Base-by-base conservation (phyloP, 805 yeast genomes). In the Wickerhamomyces bisporus region DNA sequence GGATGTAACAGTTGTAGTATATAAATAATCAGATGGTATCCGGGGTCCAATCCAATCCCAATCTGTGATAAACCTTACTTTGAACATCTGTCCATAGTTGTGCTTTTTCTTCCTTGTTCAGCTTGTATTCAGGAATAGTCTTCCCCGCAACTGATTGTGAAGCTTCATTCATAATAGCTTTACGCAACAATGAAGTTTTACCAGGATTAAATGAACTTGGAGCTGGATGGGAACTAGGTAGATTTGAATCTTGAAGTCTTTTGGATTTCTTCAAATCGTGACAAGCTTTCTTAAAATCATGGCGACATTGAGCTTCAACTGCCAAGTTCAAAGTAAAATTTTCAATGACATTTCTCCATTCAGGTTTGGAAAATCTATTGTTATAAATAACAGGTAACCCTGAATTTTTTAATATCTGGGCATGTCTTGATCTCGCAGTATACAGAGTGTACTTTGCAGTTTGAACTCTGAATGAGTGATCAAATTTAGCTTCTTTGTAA, bases 311-410 rank as follows among this genome's bases (percentile, higher is more conserved):
- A 13, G 80, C 77, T 48, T 81, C 87, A 34, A 81, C 81, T 4
- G 77, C 85, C 23, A 81, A 62, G 51, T 77, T 79, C 26, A 81
- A 57, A 26, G 79, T 49, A 50, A 74, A 83, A 58, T 81, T 82
- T 46, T 83, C 91, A 41, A 83, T 78, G 20, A 83, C 71, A 50
- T 81, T 79, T 47, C 89, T 65, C 86, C 88, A 81, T 55, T 82
- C 85, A 19, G 76, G 73, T 44, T 71, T 67, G 6, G 73, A 61
- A n/a, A 74, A 52, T 32, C 50, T 43, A 34, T 45, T 47, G 40
- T 49, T 41, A 35, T 39, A 41, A 14, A 33, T 16, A 4, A 31
- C 21, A 3, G 53, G 47, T 3, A 48, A 30, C 8, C 55, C 53
- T 16, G 46, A 41, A 20, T 38, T 42, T 15, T 52, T 49, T 61